Evolutionary conservation across 2,329 filamentous ascomycete genomes (phyloP).

Genomic region (Trichoderma pleuroti): DNA sequence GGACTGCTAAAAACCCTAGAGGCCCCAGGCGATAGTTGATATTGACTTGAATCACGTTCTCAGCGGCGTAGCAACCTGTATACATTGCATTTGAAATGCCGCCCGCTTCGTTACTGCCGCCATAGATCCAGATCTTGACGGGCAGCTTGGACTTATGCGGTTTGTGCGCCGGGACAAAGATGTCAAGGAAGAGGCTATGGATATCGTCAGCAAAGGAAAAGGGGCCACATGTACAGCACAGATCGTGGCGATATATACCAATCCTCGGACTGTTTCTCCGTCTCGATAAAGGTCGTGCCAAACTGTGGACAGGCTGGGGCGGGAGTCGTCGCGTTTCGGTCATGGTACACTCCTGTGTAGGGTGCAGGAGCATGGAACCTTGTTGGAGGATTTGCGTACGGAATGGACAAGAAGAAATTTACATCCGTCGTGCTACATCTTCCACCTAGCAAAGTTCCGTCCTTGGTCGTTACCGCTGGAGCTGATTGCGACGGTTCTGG

Average conservation of each 20-base stretch:
- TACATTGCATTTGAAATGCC: constrained; percentile 20
- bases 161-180: background rate
- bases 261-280: background rate
- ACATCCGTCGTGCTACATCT: constrained; percentile 1
- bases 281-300: background rate
- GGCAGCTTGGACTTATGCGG: constrained; percentile 11
- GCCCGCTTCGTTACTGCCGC: constrained; percentile 19
- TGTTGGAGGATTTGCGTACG: background rate
- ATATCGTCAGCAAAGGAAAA: background rate
- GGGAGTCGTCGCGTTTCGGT: background rate
- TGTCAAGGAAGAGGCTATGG: background rate
- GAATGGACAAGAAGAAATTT: background rate
- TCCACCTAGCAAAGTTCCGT: background rate
- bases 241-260: background rate
- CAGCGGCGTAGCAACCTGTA: constrained; percentile 24
- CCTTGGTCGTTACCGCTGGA: background rate
- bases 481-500: background rate
- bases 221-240: background rate
- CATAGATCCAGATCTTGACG: constrained; percentile 24
- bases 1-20: constrained; percentile 15
- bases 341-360: background rate
- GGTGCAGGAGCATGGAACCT: background rate
- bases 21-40: constrained; percentile 24
- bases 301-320: background rate
- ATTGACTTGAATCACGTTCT: constrained; percentile 27